These are phyloP conservation scores for Tolypocladium amazonense DNA, from an alignment of 2,329 filamentous ascomycete genomes.

Conservation along the genomic window DNA sequence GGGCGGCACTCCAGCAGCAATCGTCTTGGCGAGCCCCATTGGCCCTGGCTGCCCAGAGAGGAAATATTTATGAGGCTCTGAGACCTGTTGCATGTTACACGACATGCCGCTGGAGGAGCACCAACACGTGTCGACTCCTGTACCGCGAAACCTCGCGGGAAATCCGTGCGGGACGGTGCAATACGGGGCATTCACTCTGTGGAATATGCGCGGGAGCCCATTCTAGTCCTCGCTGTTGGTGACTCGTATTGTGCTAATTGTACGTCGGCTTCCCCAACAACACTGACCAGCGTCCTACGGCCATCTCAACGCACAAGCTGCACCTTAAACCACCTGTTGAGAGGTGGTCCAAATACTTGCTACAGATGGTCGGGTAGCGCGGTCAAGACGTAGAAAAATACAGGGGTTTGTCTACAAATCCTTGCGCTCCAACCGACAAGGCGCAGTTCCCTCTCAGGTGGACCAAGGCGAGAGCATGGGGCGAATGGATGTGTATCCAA, in stretches of 20 bases:
- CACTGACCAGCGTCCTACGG: neutral
- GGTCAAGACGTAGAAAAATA: neutral
- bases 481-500: neutral
- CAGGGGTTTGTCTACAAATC: neutral
- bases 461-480: neutral
- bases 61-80: neutral
- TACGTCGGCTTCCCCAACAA: neutral
- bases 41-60: neutral
- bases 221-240: no score
- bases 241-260: no score
- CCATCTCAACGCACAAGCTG: neutral
- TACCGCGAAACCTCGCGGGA: neutral
- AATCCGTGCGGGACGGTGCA: neutral
- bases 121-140: neutral
- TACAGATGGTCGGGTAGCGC: neutral
- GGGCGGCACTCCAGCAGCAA: neutral
- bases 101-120: neutral
- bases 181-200: neutral
- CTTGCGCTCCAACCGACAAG: neutral
- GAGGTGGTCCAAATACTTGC: neutral
- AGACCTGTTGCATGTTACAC: neutral
- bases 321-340: neutral
- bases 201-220: neutral
- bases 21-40: neutral
- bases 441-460: neutral